Percentiles rank a stretch among this genome's conserved stretches.
Evolutionary conservation across 1,139 yeast species (phyloP).

Genomic region (Scheffersomyces stambukii): DNA sequence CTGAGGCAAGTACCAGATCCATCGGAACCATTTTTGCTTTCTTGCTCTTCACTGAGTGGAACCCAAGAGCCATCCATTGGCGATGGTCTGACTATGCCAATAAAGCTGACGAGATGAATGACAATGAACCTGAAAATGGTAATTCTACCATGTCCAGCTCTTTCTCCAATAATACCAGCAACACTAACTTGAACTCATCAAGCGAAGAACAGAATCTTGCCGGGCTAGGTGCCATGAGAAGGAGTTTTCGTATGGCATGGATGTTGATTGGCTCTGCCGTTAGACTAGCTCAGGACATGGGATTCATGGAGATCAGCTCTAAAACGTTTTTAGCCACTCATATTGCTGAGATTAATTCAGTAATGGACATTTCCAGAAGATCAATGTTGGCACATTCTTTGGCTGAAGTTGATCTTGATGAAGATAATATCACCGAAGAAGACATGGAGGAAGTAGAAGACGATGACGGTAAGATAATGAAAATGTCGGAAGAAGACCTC

Average conservation of each 20-base stretch:
- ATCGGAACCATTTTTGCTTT: slow-evolving; percentile 85
- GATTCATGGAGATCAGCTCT: slow-evolving; percentile 68
- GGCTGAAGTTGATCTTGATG: slow-evolving; percentile 57
- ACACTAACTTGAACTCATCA: slow-evolving; percentile 1
- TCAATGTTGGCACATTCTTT: slow-evolving; percentile 67
- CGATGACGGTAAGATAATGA: slow-evolving; percentile 28
- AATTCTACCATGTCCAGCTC: background rate
- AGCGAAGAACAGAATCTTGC: slow-evolving; percentile 43
- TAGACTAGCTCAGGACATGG: slow-evolving; percentile 83
- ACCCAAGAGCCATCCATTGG: slow-evolving; percentile 91
- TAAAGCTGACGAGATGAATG: slow-evolving; percentile 36
- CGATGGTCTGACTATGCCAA: slow-evolving; percentile 86
- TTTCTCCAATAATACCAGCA: slow-evolving; percentile 1
- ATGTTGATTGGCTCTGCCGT: slow-evolving; percentile 87
- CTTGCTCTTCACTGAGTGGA: slow-evolving; percentile 89
- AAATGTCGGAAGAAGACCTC: slow-evolving; percentile 36
- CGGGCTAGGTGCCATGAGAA: slow-evolving; percentile 79
- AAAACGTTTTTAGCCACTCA: slow-evolving; percentile 81
- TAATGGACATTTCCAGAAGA: slow-evolving; percentile 66
- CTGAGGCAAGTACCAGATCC: slow-evolving; percentile 84
- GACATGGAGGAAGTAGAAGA: slow-evolving; percentile 23
- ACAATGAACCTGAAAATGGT: slow-evolving; percentile 7
- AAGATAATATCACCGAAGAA: slow-evolving; percentile 35
- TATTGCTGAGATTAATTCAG: slow-evolving; percentile 72
- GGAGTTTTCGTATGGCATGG: slow-evolving; percentile 92